Evolutionary conservation across 495 filamentous ascomycete species (phyloP).

Genomic region (Penicillium dipodomyicola): DNA sequence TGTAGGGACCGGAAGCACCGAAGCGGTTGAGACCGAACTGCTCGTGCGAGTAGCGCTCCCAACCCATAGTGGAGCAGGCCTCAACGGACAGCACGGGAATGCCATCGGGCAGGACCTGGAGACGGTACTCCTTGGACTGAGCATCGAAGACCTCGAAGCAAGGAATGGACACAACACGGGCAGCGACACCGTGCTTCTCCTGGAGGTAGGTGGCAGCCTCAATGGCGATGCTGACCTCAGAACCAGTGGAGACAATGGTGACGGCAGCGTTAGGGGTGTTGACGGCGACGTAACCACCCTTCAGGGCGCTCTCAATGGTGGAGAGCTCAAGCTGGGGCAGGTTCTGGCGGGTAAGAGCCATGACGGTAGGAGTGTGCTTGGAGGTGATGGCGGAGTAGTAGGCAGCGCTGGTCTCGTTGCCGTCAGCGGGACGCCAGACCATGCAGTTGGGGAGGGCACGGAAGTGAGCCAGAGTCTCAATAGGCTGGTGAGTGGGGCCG

Average conservation of each 20-base stretch:
- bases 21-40: conserved; percentile 99
- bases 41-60: conserved; percentile 98
- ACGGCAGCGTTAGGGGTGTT: conserved; percentile 81
- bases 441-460: conserved; percentile 98
- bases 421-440: conserved; percentile 99
- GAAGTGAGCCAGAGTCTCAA: conserved; percentile 99
- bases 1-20: conserved; percentile 93
- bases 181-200: conserved; percentile 81
- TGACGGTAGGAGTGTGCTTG: conserved; percentile 85
- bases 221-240: conserved; percentile 90
- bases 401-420: conserved; percentile 96
- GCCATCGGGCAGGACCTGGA: conserved; percentile 87
- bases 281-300: conserved; percentile 90
- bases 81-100: conserved; percentile 93
- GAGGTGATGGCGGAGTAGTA: conserved; percentile 95
- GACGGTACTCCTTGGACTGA: conserved; percentile 89
- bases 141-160: conserved; percentile 97
- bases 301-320: conserved; percentile 78
- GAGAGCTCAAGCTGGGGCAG: conserved; percentile 96
- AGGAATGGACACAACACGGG: conserved; percentile 92
- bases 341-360: conserved; percentile 97
- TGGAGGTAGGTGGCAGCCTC: conserved; percentile 88
- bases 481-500: conserved; percentile 97
- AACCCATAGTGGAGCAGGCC: conserved; percentile 89
- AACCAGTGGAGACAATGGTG: conserved; percentile 92